Base-by-base conservation (phyloP, 1,139 yeast genomes). In the Hyphopichia burtonii region DNA sequence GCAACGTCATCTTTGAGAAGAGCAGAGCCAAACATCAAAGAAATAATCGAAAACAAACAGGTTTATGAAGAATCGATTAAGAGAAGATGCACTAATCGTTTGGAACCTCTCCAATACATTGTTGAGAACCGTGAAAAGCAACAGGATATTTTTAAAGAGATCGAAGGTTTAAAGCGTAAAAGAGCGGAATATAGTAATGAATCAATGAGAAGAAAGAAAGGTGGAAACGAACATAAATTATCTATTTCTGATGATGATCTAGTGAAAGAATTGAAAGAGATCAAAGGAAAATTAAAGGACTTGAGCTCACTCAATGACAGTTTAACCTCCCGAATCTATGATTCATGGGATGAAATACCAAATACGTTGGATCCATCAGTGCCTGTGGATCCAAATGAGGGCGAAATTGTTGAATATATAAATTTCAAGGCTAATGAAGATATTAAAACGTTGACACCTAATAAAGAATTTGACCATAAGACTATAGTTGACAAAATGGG, bases 361-460 rank as follows among this genome's bases (percentile, higher is more conserved):
- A 90, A 90, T 53, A 58, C 78, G 31, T 63, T 88, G 1, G 83
- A 82, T 43, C 61, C 73, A 0, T 51, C 71, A 0, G 86, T 80
- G 0, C 76, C 78, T 0, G 46, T 54, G 1, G 67, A 72, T 19
- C 82, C 80, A 25, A 45, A 48, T 3, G 42, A 48, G 4, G 65
- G 63, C 16, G 73, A 71, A 25, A 56, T 82, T 2, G 73, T 78
- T 9, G 64, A 69, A 47, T 76, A 76, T 59, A 64, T 85, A 32
- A 82, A 84, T 46, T 66, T 74, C 28, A 31, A 41, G 0, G 52
- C 66, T 19, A 58, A 43, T 44, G 66, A 59, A 17, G 61, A 61
- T 4, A 47, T 47, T 22, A 35, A 45, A 2, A 17, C 49, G 10
- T 39, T 41, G 8, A 64, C 70, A 2, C 50, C 58, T 22, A 51